These are phyloP conservation scores for Kalmanozyma brasiliensis DNA, from an alignment of 1,284 basidiomycete genomes.

Conservation along the genomic window DNA sequence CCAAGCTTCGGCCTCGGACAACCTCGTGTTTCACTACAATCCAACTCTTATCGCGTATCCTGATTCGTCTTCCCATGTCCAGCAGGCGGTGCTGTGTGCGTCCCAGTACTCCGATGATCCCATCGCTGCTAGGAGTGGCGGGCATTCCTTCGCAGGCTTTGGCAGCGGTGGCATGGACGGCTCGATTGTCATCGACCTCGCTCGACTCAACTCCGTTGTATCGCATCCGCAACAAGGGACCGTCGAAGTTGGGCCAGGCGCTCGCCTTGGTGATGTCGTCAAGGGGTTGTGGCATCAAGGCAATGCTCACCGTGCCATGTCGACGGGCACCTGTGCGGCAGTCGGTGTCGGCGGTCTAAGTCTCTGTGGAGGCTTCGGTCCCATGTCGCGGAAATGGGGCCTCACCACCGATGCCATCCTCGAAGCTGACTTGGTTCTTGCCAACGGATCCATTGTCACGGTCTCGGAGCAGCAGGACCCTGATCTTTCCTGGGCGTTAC, in stretches of 20 bases:
- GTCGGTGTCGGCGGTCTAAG: slow-evolving; percentile 67
- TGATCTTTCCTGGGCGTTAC: slow-evolving; percentile 61
- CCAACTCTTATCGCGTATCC: slow-evolving; percentile 65
- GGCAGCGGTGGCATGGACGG: slow-evolving; percentile 64
- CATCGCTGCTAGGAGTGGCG: slow-evolving; percentile 66
- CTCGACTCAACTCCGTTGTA: slow-evolving; percentile 52
- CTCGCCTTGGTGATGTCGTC: slow-evolving; percentile 67
- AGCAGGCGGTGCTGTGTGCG: slow-evolving; percentile 49
- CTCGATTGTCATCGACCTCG: slow-evolving; percentile 60
- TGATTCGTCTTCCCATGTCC: slow-evolving; percentile 41
- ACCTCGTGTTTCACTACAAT: slow-evolving; percentile 66
- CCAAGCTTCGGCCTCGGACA: slow-evolving; percentile 61
- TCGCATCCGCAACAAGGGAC: slow-evolving; percentile 36
- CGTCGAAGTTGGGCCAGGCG: slow-evolving; percentile 62
- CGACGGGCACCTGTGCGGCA: slow-evolving; percentile 67
- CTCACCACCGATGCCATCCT: slow-evolving; percentile 65
- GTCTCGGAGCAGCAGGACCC: slow-evolving; percentile 42
- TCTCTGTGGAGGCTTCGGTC: slow-evolving; percentile 65
- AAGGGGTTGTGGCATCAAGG: slow-evolving; percentile 58
- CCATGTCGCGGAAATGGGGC: slow-evolving; percentile 65
- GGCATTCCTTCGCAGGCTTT: slow-evolving; percentile 66
- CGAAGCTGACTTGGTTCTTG: slow-evolving; percentile 66
- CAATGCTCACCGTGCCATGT: slow-evolving; percentile 56
- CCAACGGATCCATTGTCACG: slow-evolving; percentile 61
- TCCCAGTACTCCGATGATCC: slow-evolving; percentile 28